These are phyloP conservation scores for Ormosia emarginata DNA, from an alignment of 306 rosid genomes.

Conservation along the genomic window DNA sequence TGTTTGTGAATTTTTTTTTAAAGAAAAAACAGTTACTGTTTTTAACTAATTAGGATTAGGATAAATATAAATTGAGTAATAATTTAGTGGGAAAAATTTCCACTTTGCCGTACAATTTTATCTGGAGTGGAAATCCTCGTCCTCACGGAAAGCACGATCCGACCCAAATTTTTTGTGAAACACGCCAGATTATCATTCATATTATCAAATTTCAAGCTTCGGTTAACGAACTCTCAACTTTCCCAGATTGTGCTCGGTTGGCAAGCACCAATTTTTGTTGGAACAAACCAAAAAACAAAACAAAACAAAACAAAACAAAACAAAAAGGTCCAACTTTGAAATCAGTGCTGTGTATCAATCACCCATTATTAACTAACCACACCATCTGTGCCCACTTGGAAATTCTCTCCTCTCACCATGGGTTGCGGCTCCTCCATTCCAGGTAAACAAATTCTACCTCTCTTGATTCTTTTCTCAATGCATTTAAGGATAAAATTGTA, in stretches of 20 bases:
- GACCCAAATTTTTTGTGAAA: neutral
- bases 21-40: too few relatives aligned
- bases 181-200: neutral
- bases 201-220: neutral
- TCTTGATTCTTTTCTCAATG: neutral
- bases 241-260: neutral
- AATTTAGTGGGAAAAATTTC: too few relatives aligned
- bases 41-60: too few relatives aligned
- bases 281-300: neutral
- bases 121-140: constrained; percentile 8
- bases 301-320: neutral
- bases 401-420: constrained; percentile 35
- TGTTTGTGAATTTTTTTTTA: too few relatives aligned
- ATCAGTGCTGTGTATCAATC: neutral
- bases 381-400: neutral
- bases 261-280: constrained; percentile 6
- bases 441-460: constrained; percentile 34
- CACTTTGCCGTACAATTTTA: too few relatives aligned
- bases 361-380: neutral
- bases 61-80: too few relatives aligned
- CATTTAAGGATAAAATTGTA: neutral
- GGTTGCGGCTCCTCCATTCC: constrained; percentile 84
- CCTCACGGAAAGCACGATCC: constrained; percentile 8
- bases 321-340: neutral
- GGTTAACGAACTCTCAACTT: neutral